These are phyloP conservation scores for Thermoascus crustaceus DNA, from an alignment of 2,329 filamentous ascomycete genomes.

Conservation along the genomic window DNA sequence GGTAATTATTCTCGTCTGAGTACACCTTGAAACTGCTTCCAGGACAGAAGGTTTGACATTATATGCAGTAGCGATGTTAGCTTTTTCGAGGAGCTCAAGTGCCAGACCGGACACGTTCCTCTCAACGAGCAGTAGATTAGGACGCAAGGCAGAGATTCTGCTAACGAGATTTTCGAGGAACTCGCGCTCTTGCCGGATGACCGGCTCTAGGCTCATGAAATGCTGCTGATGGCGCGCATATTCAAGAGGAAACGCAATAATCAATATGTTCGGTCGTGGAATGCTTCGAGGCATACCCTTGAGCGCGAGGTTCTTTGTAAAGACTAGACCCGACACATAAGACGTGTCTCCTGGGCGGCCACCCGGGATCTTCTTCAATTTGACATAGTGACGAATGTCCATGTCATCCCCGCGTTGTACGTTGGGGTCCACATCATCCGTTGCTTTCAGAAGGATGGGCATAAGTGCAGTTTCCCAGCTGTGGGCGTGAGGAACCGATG, in stretches of 20 bases:
- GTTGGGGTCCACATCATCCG: slow-evolving; percentile 89
- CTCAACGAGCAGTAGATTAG: slow-evolving; percentile 82
- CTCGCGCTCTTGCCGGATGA: slow-evolving; percentile 93
- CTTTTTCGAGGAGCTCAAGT: slow-evolving; percentile 76
- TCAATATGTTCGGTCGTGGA: slow-evolving; percentile 72
- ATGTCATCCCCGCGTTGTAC: slow-evolving; percentile 87
- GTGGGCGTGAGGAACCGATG: slow-evolving; percentile 59
- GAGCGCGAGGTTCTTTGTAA: slow-evolving; percentile 90
- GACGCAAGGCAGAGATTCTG: slow-evolving; percentile 75
- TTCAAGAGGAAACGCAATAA: slow-evolving; percentile 91
- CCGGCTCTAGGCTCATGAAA: slow-evolving; percentile 96
- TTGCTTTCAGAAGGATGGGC: slow-evolving; percentile 81
- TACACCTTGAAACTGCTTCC: slow-evolving; percentile 86
- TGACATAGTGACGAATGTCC: slow-evolving; percentile 95
- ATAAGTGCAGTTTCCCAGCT: slow-evolving; percentile 87
- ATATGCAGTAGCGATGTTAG: slow-evolving; percentile 86
- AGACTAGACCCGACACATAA: slow-evolving; percentile 95
- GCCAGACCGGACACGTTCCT: slow-evolving; percentile 88
- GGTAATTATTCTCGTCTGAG: slow-evolving; percentile 84
- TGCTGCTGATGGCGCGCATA: slow-evolving; percentile 89
- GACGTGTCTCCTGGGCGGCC: slow-evolving; percentile 82
- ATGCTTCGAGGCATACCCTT: slow-evolving; percentile 94
- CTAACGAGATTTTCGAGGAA: slow-evolving; percentile 87
- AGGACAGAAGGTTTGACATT: slow-evolving; percentile 96
- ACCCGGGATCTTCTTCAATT: slow-evolving; percentile 91